These are phyloP conservation scores for Diaporthe sp. DNA, from an alignment of 2,329 filamentous ascomycete species.

Conservation along the genomic window DNA sequence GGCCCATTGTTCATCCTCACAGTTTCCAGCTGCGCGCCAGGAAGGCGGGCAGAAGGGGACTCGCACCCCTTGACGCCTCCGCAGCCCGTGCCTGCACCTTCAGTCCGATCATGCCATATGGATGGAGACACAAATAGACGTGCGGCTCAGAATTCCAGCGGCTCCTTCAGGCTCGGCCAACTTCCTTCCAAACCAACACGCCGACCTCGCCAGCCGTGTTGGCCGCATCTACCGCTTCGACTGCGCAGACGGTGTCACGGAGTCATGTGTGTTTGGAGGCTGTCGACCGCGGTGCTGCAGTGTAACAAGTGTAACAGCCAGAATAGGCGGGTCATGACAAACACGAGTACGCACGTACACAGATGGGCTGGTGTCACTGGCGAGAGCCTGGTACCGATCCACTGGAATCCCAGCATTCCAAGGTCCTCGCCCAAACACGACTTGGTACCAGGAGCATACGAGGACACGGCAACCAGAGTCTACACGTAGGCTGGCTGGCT, in stretches of 20 bases:
- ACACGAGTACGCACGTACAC: conserved; percentile 19
- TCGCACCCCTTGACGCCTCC: conserved; percentile 7
- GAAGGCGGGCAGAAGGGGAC: conserved; percentile 6
- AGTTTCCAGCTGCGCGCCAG: neutral
- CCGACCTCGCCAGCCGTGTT: neutral
- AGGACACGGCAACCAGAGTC: conserved; percentile 4
- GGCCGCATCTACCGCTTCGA: conserved; percentile 14
- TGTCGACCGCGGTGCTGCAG: conserved; percentile 16
- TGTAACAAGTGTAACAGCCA: neutral
- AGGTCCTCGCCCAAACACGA: neutral
- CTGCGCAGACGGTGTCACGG: neutral
- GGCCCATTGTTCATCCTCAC: conserved; percentile 13
- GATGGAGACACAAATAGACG: conserved; percentile 35
- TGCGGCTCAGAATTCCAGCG: conserved; percentile 14
- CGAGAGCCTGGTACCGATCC: conserved; percentile 10
- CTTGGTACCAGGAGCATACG: conserved; percentile 18
- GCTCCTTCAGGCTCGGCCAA: conserved; percentile 34
- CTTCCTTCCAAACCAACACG: conserved; percentile 24
- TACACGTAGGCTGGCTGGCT: conserved; percentile 1
- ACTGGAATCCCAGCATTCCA: conserved; percentile 21
- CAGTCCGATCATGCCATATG: conserved; percentile 31
- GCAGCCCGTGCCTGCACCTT: conserved; percentile 14
- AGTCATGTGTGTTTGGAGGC: neutral
- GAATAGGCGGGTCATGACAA: conserved; percentile 3
- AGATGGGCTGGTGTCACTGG: neutral